Conservation (phyloP, 2,329 filamentous ascomycete genomes). For the Verticillium isaacii region DNA sequence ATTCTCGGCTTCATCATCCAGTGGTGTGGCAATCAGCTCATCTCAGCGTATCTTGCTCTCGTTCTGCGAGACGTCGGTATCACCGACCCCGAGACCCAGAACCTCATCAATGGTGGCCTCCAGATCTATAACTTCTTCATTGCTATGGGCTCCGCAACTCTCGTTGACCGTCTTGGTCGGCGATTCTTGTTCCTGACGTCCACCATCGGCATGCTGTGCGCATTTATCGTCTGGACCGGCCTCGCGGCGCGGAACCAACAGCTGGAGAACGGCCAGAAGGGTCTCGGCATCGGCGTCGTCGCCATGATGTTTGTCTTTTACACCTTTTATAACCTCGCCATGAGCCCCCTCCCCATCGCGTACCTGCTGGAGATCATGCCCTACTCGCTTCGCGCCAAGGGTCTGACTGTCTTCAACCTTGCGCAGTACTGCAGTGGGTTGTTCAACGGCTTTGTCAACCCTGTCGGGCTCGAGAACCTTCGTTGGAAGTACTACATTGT, state of each 20-base stretch:
- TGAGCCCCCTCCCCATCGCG: conserved; percentile 51
- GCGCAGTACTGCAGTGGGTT: conserved; percentile 49
- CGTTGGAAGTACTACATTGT: background rate
- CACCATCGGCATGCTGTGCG: conserved; percentile 39
- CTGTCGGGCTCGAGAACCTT: conserved; percentile 44
- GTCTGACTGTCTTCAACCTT: conserved; percentile 53
- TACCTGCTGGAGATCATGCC: conserved; percentile 48
- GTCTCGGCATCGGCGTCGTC: conserved; percentile 35
- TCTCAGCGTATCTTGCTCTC: conserved; percentile 44
- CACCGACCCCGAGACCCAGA: conserved; percentile 19
- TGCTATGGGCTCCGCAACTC: conserved; percentile 44
- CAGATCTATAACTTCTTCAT: conserved; percentile 47
- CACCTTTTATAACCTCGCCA: conserved; percentile 48
- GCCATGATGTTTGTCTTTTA: conserved; percentile 33
- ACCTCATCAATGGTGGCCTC: conserved; percentile 34
- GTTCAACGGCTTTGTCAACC: conserved; percentile 51
- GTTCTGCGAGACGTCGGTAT: conserved; percentile 32
- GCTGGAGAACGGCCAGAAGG: conserved; percentile 26
- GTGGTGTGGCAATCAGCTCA: conserved; percentile 55
- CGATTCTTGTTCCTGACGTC: conserved; percentile 49
- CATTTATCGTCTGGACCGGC: conserved; percentile 47
- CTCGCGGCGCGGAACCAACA: conserved; percentile 39
- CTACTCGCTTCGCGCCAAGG: conserved; percentile 45
- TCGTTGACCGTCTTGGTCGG: conserved; percentile 50
- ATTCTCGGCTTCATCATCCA: conserved; percentile 56